Base-by-base conservation (phyloP, 305 asterid species). In the Fraxinus albicans region DNA sequence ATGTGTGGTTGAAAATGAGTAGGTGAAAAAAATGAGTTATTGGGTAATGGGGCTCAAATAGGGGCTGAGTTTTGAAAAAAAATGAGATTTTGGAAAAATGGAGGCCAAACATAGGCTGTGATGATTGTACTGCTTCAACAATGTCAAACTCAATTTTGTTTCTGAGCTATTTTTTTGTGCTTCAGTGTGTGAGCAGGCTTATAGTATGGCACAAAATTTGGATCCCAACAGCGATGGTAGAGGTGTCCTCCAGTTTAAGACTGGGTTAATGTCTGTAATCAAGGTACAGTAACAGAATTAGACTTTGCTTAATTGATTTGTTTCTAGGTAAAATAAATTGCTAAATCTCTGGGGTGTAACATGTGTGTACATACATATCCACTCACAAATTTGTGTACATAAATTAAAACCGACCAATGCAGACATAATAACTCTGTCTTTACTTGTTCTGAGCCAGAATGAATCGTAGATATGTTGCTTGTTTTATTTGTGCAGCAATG, bases 201-300 rank as follows among this genome's bases (percentile, higher is more conserved):
- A 96, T 88, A 84, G 90, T 55, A 94, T 96, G 99, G 97, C 99
- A 55, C 99, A 96, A 78, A 89, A 89, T 83, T 87, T 96, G 97
- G 99, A 96, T 79, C 99, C 99, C 58, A 92, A 80, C 90, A 94
- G 99, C 29, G 93, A 93, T 53, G 98, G 99, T 21, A 92, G 98
- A 89, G 99, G 99, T 34, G 98, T 96, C 80, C 98, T 96, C 86
- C 98, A 94, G 90, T 96, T 96, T 86, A 96, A 96, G 91, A 96
- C 99, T 47, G 99, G 99, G 77, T 88, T 96, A 82, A 94, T 94
- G 98, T 94, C 99, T 77, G 97, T 94, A 36, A 96, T 96, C 87
- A 96, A 96, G 99, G 99, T 96, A 94, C 83, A 9, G 53, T 42
- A 69, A 42, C 79, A 29, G 74, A 31, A 81, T 82, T 83, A 27